Evolutionary conservation across 1,284 basidiomycete genomes (phyloP).

Genomic region (Marasmius oreades): DNA sequence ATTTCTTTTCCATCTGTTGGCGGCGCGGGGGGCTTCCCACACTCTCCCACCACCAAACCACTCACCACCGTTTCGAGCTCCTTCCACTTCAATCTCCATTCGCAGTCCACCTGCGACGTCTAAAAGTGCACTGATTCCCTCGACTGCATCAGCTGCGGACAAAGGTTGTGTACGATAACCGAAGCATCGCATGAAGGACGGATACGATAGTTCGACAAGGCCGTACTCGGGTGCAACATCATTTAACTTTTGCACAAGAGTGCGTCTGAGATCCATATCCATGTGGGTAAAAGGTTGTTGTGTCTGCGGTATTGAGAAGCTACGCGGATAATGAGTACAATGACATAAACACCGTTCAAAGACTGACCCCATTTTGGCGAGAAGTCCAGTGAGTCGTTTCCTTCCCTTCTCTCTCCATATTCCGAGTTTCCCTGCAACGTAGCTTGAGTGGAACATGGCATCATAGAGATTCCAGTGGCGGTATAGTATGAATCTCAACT

Average conservation of each 20-base stretch:
- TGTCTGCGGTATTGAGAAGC: conserved; percentile 90
- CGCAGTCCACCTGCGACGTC: conserved; percentile 89
- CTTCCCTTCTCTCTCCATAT: conserved; percentile 95
- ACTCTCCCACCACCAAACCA: conserved; percentile 80
- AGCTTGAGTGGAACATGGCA: conserved; percentile 96
- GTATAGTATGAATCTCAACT: conserved; percentile 92
- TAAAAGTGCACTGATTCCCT: conserved; percentile 83
- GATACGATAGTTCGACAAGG: conserved; percentile 90
- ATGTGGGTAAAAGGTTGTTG: conserved; percentile 95
- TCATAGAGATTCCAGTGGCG: conserved; percentile 98
- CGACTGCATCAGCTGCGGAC: conserved; percentile 92
- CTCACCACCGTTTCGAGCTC: conserved; percentile 81
- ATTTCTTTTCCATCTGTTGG: conserved; percentile 39
- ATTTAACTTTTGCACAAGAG: conserved; percentile 82
- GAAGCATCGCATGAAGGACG: conserved; percentile 88
- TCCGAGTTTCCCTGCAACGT: conserved; percentile 92
- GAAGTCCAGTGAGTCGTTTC: conserved; percentile 83
- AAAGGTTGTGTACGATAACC: conserved; percentile 87
- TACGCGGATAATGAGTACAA: conserved; percentile 28
- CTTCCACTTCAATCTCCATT: conserved; percentile 87
- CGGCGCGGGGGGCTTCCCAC: conserved; percentile 57
- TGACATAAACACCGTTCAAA: conserved; percentile 4
- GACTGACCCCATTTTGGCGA: conserved; percentile 98
- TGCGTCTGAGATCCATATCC: conserved; percentile 90
- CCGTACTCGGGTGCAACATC: conserved; percentile 95